Evolutionary conservation across 2,329 filamentous ascomycete species (phyloP).

Genomic region (Neodidymelliopsis sp.): DNA sequence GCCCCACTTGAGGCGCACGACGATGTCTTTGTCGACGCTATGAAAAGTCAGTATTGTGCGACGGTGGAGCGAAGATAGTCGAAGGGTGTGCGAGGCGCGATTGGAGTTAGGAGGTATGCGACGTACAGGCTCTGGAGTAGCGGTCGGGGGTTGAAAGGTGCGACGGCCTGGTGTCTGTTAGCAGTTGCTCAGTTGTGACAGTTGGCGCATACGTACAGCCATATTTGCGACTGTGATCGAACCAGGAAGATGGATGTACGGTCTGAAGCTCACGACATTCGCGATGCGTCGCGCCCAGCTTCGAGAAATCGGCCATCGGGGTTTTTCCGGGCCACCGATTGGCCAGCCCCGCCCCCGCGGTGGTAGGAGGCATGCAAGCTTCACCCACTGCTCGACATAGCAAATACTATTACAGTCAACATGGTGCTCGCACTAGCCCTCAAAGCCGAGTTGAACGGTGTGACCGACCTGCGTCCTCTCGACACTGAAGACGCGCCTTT

Average conservation of each 20-base stretch:
- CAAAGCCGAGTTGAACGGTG: conserved; percentile 59
- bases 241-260: conserved; percentile 1
- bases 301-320: conserved; percentile 3
- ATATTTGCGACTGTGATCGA: conserved; percentile 41
- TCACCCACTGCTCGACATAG: neutral
- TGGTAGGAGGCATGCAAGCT: too few species aligned
- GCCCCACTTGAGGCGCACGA: conserved; percentile 96
- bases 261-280: neutral
- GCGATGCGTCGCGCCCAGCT: conserved; percentile 18
- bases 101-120: neutral
- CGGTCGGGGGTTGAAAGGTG: conserved; percentile 94
- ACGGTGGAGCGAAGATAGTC: neutral
- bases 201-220: conserved; percentile 41
- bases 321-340: conserved; percentile 7
- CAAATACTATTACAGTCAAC: conserved; percentile 4
- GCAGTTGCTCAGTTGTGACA: conserved; percentile 3
- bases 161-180: conserved; percentile 56
- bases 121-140: conserved; percentile 91
- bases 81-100: neutral
- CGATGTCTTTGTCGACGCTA: conserved; percentile 87
- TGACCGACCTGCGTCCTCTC: conserved; percentile 85
- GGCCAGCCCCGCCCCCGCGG: conserved; percentile 11
- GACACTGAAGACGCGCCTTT: conserved; percentile 85
- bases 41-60: conserved; percentile 18
- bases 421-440: conserved; percentile 50